Evolutionary conservation across 2,329 filamentous ascomycete genomes (phyloP).

Genomic region (Knoxdaviesia proteae): DNA sequence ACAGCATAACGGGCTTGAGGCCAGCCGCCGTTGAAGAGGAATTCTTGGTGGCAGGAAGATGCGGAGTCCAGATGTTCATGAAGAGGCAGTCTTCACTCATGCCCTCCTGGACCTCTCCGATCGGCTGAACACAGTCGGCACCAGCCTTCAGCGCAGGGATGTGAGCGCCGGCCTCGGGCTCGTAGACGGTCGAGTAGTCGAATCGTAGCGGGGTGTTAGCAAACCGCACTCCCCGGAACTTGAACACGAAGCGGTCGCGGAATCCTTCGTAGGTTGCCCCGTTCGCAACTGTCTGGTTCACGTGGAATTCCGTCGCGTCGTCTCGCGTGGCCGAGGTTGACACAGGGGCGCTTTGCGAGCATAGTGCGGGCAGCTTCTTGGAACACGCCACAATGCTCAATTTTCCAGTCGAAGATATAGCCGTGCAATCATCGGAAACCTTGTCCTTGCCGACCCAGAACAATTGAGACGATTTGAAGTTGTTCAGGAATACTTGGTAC

Average conservation of each 20-base stretch:
- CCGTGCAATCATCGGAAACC: not conserved
- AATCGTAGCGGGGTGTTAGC: slow-evolving; percentile 10
- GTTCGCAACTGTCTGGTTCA: slow-evolving; percentile 7
- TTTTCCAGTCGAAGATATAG: not conserved
- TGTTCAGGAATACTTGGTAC: slow-evolving; percentile 1
- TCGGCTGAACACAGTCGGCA: slow-evolving; percentile 12
- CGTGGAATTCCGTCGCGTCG: slow-evolving; percentile 8
- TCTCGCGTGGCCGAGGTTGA: slow-evolving; percentile 8
- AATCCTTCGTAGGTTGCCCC: slow-evolving; percentile 10
- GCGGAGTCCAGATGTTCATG: slow-evolving; percentile 22
- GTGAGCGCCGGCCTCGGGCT: slow-evolving; percentile 4
- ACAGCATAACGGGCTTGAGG: slow-evolving; percentile 24
- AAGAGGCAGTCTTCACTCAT: slow-evolving; percentile 19
- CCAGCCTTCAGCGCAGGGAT: slow-evolving; percentile 10
- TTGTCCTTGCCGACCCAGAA: slow-evolving; percentile 1
- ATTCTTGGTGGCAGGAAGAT: slow-evolving; percentile 12
- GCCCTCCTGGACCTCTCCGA: slow-evolving; percentile 9
- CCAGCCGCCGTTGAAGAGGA: too few species aligned
- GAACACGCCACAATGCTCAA: not conserved
- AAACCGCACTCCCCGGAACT: slow-evolving; percentile 14
- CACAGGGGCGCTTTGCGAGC: slow-evolving; percentile 12
- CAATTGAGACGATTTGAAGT: not conserved
- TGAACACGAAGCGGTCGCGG: slow-evolving; percentile 12
- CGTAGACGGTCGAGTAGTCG: slow-evolving; percentile 9
- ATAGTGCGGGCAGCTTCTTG: slow-evolving; percentile 10